Base-by-base conservation (phyloP, 1,284 basidiomycete genomes). In the Papiliotrema laurentii region DNA sequence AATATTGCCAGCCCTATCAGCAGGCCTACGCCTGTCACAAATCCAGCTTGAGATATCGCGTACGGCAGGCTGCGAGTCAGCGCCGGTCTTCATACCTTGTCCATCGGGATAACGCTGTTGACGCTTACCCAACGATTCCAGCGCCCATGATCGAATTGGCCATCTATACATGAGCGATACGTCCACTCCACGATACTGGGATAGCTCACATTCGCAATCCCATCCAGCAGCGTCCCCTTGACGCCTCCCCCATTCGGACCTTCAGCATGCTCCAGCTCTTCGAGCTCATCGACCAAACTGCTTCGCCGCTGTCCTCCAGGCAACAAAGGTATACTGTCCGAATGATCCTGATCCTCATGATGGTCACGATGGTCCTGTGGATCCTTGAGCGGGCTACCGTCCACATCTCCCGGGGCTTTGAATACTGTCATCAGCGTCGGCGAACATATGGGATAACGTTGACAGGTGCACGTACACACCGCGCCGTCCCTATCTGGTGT, bases 121-220 rank as follows among this genome's bases (percentile, higher is more conserved):
- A 30, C 7, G 35, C 68, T 77, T 54, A 78, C 90, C 84, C 89
- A 60, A 93, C 90, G 55, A 93, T 92, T 44, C 87, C 88, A 83
- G 94, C 94, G 36, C 94, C 94, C 22, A 98, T 77, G 45, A 98
- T 97, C 5, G 90, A 93, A 71, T 98, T 98, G 26, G 91, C 89
- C 77, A 78, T 77, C 68, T 76, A 50, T 10, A 4, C 27, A 22
- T 58, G 41, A 60, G 49, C 38, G 28, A 10, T 22, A 6, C 3
- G 24, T 36, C 33, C 31, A 16, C 28, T 11, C 5, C n/a, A 14
- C 6, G 19, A 25, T 18, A 33, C 13, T 2, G n/a, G 11, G 22
- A 2, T 4, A 37, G 35, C 67, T 50, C 44, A 73, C 71, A 63
- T 73, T 74, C 5, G 72, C 71, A 47, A 74, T 66, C 1, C 67